Evolutionary conservation across 306 rosid genomes (phyloP).

Genomic region (Castanea sativa): DNA sequence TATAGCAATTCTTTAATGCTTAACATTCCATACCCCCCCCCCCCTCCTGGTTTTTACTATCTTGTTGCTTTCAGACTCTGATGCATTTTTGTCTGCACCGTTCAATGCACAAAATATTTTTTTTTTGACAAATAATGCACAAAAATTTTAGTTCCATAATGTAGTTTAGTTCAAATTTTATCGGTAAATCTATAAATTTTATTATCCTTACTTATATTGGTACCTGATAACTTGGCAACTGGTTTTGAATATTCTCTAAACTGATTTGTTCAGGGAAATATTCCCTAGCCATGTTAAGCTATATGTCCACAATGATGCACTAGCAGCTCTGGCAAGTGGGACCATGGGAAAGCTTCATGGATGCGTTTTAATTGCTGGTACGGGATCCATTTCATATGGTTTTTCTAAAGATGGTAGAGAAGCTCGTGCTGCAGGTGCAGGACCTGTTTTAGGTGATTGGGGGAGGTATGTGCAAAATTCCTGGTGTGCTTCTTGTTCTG

Average conservation of each 20-base stretch:
- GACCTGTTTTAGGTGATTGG: conserved; percentile 97
- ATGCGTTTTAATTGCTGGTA: conserved; percentile 92
- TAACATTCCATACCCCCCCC: neutral
- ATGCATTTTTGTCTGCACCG: neutral
- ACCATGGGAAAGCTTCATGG: conserved; percentile 91
- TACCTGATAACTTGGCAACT: neutral
- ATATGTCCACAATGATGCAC: conserved; percentile 90
- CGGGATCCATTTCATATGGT: conserved; percentile 92
- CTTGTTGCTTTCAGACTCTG: neutral
- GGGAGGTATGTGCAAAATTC: conserved; percentile 58
- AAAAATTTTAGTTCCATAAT: neutral
- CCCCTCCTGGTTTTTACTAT: neutral
- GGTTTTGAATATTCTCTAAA: conserved; percentile 6
- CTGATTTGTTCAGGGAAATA: conserved; percentile 58
- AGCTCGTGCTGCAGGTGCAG: conserved; percentile 96
- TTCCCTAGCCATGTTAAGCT: conserved; percentile 72
- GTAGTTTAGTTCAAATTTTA: neutral
- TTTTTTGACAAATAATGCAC: neutral
- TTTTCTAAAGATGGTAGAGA: conserved; percentile 85
- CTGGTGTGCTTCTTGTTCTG: neutral
- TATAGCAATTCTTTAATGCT: neutral
- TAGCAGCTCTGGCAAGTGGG: conserved; percentile 95
- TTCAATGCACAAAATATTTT: neutral
- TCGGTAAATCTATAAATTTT: neutral
- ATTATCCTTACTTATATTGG: neutral